phyloP scores from a whole-genome alignment of 2,329 filamentous ascomycete species.

The Colletotrichum incanum region DNA sequence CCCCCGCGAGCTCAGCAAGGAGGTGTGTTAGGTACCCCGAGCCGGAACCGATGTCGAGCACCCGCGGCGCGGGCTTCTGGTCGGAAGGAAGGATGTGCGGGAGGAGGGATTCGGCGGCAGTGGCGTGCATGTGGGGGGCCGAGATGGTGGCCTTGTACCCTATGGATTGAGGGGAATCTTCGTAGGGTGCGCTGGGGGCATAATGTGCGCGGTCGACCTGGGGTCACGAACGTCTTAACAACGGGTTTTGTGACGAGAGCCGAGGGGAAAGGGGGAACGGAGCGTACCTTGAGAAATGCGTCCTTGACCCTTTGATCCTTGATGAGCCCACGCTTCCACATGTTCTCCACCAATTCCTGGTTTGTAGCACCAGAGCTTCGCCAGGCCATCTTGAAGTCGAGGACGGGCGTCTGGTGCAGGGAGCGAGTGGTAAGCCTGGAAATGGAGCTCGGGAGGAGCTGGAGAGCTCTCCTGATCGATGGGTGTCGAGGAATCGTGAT shows the following conservation, averaged over 20 bases:
- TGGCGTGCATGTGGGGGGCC: slow-evolving; percentile 74
- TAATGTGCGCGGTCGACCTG: slow-evolving; percentile 93
- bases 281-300: slow-evolving; percentile 81
- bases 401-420: background rate
- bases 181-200: slow-evolving; percentile 79
- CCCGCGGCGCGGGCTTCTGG: slow-evolving; percentile 59
- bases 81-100: slow-evolving; percentile 58
- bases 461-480: slow-evolving; percentile 25
- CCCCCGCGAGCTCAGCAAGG: slow-evolving; percentile 81
- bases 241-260: too few species aligned
- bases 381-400: slow-evolving; percentile 83
- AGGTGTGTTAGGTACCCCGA: slow-evolving; percentile 91
- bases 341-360: slow-evolving; percentile 81
- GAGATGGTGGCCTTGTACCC: slow-evolving; percentile 71
- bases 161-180: slow-evolving; percentile 70
- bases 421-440: background rate
- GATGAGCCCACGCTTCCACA: slow-evolving; percentile 81
- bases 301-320: slow-evolving; percentile 78
- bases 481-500: slow-evolving; percentile 29
- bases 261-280: slow-evolving; percentile 30
- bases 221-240: background rate
- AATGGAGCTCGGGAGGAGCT: slow-evolving; percentile 24
- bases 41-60: slow-evolving; percentile 83
- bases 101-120: slow-evolving; percentile 66
- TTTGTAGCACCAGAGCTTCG: slow-evolving; percentile 84